Percentiles rank a stretch among this genome's conserved stretches.
Evolutionary conservation across 306 rosid species (phyloP).

Genomic region (Pyrus betulifolia): DNA sequence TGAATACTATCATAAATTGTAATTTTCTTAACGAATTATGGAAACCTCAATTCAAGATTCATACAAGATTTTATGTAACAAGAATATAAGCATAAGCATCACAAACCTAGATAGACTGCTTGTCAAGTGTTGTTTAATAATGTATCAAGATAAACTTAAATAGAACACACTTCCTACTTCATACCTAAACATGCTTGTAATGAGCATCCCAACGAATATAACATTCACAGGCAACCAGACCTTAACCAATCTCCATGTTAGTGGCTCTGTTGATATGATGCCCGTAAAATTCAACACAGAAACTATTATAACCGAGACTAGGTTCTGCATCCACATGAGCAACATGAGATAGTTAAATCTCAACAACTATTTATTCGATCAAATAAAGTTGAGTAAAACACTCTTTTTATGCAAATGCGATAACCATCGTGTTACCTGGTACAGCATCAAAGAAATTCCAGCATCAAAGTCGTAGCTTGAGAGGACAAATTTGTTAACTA

Average conservation of each 20-base stretch:
- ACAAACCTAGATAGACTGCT: background rate
- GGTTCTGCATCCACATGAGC: constrained; percentile 61
- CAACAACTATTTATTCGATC: constrained; percentile 3
- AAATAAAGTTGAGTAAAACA: background rate
- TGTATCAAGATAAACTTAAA: background rate
- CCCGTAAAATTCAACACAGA: constrained; percentile 61
- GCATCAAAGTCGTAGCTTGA: constrained; percentile 87
- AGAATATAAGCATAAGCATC: background rate
- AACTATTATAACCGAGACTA: constrained; percentile 74
- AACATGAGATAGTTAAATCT: constrained; percentile 9
- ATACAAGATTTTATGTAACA: background rate
- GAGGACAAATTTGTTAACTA: constrained; percentile 84
- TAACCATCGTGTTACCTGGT: constrained; percentile 53
- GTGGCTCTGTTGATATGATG: constrained; percentile 76
- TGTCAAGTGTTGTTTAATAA: background rate
- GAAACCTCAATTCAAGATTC: background rate
- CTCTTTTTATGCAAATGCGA: background rate
- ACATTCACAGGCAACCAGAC: constrained; percentile 94
- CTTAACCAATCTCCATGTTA: constrained; percentile 85
- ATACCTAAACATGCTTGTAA: constrained; percentile 99
- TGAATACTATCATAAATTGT: background rate
- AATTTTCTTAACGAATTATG: background rate
- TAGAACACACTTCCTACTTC: constrained; percentile 6
- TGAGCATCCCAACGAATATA: constrained; percentile 92
- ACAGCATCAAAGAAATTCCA: constrained; percentile 84